phyloP scores from a whole-genome alignment of 306 rosid genomes.

The Biancaea sappan region DNA sequence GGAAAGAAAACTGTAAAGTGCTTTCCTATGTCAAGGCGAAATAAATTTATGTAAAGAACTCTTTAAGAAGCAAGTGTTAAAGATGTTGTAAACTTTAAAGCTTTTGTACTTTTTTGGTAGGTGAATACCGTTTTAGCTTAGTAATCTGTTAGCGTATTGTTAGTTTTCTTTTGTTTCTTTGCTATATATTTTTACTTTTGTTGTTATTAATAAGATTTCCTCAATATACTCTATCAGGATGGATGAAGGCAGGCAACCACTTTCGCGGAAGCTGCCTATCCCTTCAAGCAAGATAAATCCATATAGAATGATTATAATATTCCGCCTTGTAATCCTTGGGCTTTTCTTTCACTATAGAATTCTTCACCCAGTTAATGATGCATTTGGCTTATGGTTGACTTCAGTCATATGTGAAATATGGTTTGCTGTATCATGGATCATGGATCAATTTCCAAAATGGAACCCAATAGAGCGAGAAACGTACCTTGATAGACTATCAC shows the following conservation, averaged over 20 bases:
- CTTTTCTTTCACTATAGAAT: conserved; percentile 77
- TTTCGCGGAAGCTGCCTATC: conserved; percentile 69
- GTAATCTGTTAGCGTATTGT: conserved; percentile 15
- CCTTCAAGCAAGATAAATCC: conserved; percentile 83
- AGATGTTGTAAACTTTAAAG: neutral
- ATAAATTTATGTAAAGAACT: neutral
- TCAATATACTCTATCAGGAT: conserved; percentile 57
- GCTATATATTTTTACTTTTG: neutral
- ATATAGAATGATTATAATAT: conserved; percentile 69
- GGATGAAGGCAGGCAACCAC: conserved; percentile 89
- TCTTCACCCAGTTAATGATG: conserved; percentile 77
- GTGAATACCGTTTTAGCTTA: conserved; percentile 3
- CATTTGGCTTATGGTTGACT: conserved; percentile 81
- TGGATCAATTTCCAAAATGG: conserved; percentile 93
- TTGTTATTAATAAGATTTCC: conserved; percentile 19
- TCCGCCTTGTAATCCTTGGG: conserved; percentile 68
- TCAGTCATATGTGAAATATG: conserved; percentile 90
- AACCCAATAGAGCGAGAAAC: conserved; percentile 76
- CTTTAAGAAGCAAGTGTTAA: neutral
- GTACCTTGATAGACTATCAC: conserved; percentile 74
- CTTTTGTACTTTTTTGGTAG: neutral
- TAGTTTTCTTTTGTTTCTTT: neutral
- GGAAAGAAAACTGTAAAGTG: conserved; percentile 1
- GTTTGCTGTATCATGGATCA: conserved; percentile 86
- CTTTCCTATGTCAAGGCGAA: neutral